Conservation (phyloP, 495 filamentous ascomycete genomes). For the Trichoderma reesei region DNA sequence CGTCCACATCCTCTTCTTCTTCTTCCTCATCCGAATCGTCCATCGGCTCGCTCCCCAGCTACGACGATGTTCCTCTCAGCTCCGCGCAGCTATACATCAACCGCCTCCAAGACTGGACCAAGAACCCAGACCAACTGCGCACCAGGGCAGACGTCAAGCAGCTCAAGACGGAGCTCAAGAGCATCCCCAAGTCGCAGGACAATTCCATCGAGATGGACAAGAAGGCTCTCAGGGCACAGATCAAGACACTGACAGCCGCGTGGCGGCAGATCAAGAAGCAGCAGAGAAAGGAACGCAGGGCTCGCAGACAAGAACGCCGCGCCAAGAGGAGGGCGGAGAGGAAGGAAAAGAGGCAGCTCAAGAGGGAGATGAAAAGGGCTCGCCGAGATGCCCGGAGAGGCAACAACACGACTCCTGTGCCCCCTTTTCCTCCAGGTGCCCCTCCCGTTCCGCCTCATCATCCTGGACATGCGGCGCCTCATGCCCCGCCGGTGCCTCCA, state of each 20-base stretch:
- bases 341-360: background rate
- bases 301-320: background rate
- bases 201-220: constrained; percentile 5
- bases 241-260: constrained; percentile 13
- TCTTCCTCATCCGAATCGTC: constrained; percentile 29
- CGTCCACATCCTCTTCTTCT: constrained; percentile 19
- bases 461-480: background rate
- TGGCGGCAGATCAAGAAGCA: background rate
- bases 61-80: constrained; percentile 35
- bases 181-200: background rate
- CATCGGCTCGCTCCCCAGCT: constrained; percentile 36
- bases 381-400: background rate
- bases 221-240: constrained; percentile 19
- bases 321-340: background rate
- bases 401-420: background rate
- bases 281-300: constrained; percentile 4
- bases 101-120: constrained; percentile 30
- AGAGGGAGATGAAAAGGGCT: background rate
- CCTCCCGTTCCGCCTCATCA: background rate
- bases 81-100: constrained; percentile 26
- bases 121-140: constrained; percentile 32
- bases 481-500: background rate
- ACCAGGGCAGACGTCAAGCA: constrained; percentile 31
- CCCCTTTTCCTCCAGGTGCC: background rate
- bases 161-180: constrained; percentile 28